Evolutionary conservation across 768 basidiomycete genomes (phyloP).

Genomic region (Mycena indigotica): DNA sequence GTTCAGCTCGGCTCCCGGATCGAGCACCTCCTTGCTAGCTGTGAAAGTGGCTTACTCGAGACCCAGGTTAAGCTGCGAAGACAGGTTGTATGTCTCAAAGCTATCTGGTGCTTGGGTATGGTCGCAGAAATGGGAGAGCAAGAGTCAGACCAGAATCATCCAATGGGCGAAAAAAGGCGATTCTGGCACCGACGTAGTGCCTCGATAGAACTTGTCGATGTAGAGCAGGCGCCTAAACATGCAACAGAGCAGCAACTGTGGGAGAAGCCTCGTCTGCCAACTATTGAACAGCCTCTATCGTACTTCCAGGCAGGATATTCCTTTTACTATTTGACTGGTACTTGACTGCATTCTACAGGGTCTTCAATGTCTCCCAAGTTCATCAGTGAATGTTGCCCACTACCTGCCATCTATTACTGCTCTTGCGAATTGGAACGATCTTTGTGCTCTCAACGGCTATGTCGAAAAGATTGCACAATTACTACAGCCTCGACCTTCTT

Average conservation of each 20-base stretch:
- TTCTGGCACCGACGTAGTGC: neutral
- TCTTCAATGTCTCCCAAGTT: conserved; percentile 4
- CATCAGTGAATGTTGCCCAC: neutral
- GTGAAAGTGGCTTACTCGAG: conserved; percentile 21
- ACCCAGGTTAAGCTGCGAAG: conserved; percentile 8
- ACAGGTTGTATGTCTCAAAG: conserved; percentile 17
- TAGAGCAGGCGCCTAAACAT: neutral
- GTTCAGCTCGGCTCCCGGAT: conserved; percentile 19
- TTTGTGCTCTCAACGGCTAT: conserved; percentile 18
- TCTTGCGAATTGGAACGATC: conserved; percentile 18
- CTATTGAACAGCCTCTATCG: conserved; percentile 12
- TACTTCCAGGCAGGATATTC: too few relatives aligned
- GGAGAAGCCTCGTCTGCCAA: neutral
- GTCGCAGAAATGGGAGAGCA: conserved; percentile 21
- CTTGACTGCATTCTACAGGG: too few relatives aligned
- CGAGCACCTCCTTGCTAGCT: conserved; percentile 21
- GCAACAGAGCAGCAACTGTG: neutral
- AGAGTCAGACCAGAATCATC: neutral
- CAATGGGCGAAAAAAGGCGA: neutral
- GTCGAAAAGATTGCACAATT: conserved; percentile 5
- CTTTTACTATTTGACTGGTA: too few relatives aligned
- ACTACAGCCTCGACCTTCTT: neutral
- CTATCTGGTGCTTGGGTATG: conserved; percentile 22
- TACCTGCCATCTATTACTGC: conserved; percentile 21
- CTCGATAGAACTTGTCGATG: neutral